Conservation (phyloP, 2,329 filamentous ascomycete genomes). For the Graphiopsis chlorocephala region DNA sequence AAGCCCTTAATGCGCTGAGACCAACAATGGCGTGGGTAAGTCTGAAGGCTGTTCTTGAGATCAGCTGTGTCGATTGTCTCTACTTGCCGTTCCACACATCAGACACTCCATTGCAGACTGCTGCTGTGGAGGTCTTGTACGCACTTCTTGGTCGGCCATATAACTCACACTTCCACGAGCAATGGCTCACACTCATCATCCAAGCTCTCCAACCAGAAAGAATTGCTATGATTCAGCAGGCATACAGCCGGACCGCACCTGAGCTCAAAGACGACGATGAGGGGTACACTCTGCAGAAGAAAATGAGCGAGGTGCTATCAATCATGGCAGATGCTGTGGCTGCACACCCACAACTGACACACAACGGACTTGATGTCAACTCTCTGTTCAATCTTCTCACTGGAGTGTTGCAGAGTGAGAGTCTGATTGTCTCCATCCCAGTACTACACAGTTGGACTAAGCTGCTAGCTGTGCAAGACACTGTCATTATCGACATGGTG, state of each 20-base stretch:
- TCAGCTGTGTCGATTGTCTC: conserved; percentile 67
- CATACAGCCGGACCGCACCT: conserved; percentile 28
- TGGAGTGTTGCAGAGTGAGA: conserved; percentile 76
- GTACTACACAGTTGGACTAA: conserved; percentile 87
- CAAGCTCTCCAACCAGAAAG: conserved; percentile 30
- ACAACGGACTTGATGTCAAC: conserved; percentile 63
- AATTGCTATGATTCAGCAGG: conserved; percentile 30
- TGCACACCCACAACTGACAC: conserved; percentile 65
- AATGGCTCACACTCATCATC: conserved; percentile 30
- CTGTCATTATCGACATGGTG: conserved; percentile 63
- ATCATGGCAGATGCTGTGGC: conserved; percentile 82
- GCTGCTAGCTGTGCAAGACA: conserved; percentile 68
- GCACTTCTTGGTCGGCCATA: conserved; percentile 40
- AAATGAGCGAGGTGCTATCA: conserved; percentile 89
- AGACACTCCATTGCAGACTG: conserved; percentile 71
- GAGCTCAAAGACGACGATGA: conserved; percentile 75
- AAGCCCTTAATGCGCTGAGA: conserved; percentile 72
- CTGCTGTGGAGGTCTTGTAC: conserved; percentile 41
- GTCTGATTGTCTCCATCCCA: conserved; percentile 89
- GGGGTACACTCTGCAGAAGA: conserved; percentile 89
- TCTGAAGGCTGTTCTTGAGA: conserved; percentile 72
- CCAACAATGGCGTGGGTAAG: conserved; percentile 85
- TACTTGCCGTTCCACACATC: conserved; percentile 68
- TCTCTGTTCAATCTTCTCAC: conserved; percentile 78
- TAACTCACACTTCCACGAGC: conserved; percentile 68